Conservation (phyloP, 1,284 basidiomycete species). For the Kwoniella shivajii region DNA sequence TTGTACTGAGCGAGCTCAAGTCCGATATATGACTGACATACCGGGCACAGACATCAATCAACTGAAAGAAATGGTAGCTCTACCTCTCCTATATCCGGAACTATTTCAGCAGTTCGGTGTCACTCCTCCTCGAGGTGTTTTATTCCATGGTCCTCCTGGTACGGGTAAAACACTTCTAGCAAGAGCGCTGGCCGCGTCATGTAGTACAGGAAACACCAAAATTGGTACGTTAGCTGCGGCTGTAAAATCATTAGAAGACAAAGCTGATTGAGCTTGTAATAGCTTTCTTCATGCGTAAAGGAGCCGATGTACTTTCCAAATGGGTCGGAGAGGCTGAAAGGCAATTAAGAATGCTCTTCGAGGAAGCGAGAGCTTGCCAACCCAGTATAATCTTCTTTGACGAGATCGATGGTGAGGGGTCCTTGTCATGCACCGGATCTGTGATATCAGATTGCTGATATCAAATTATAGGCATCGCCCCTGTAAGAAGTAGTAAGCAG, state of each 20-base stretch:
- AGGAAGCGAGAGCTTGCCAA: conserved; percentile 89
- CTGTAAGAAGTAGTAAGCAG: conserved; percentile 95
- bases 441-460: neutral
- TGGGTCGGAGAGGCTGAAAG: conserved; percentile 99
- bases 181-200: conserved; percentile 90
- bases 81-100: conserved; percentile 95
- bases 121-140: conserved; percentile 92
- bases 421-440: too few relatives aligned
- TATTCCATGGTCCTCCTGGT: conserved; percentile 96
- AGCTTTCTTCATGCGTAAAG: conserved; percentile 99
- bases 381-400: conserved; percentile 99
- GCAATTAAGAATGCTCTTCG: conserved; percentile 91
- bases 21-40: conserved; percentile 1
- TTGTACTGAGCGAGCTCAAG: conserved; percentile 15
- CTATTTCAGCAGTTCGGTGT: conserved; percentile 94
- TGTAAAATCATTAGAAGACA: too few relatives aligned
- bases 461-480: conserved; percentile 66
- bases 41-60: conserved; percentile 78
- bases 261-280: conserved; percentile 8
- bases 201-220: conserved; percentile 82
- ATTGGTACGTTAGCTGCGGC: conserved; percentile 66
- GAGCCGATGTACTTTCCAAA: conserved; percentile 95
- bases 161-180: conserved; percentile 81
- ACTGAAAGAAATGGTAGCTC: conserved; percentile 96
- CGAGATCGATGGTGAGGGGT: conserved; percentile 82